Conservation (phyloP, 1,139 yeast genomes). For the Magnusiomyces paraingens region DNA sequence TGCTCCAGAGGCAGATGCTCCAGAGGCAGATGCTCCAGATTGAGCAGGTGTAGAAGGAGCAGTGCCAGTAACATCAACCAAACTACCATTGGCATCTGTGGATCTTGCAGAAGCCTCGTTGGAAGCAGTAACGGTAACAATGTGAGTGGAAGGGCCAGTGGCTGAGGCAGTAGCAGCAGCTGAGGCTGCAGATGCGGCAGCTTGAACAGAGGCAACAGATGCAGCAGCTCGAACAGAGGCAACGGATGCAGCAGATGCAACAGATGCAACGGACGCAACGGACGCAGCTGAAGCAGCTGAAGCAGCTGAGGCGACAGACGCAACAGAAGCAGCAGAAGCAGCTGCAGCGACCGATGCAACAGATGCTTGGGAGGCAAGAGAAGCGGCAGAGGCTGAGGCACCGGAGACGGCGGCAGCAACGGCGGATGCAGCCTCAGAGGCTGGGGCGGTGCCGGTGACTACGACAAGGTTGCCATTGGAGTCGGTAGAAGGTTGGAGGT, state of each 20-base stretch:
- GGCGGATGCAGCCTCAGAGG: not conserved
- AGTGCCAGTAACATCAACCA: slow-evolving; percentile 6
- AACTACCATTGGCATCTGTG: too few relatives aligned
- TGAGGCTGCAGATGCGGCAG: not conserved
- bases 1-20: not conserved
- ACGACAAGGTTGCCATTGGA: not conserved
- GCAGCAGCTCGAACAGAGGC: too few relatives aligned
- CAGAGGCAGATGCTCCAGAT: too few relatives aligned
- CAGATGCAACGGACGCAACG: too few relatives aligned
- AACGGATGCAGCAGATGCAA: too few relatives aligned
- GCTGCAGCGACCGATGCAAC: too few relatives aligned
- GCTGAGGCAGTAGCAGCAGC: not conserved
- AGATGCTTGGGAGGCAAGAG: not conserved
- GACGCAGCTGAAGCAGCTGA: too few relatives aligned
- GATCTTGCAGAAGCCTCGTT: not conserved
- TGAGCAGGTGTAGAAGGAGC: not conserved
- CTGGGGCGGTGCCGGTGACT: not conserved
- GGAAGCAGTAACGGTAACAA: not conserved
- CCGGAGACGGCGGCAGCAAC: too few relatives aligned
- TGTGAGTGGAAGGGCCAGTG: not conserved
- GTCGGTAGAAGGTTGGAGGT: not conserved
- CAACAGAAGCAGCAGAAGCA: too few relatives aligned
- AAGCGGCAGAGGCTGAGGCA: not conserved
- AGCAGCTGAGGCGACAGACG: too few relatives aligned
- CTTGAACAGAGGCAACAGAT: too few relatives aligned